A percentile compares a stretch with the other conserved stretches of the same genome.
phyloP scores from a whole-genome alignment of 768 basidiomycete species.

The Cystobasidium ongulense region DNA sequence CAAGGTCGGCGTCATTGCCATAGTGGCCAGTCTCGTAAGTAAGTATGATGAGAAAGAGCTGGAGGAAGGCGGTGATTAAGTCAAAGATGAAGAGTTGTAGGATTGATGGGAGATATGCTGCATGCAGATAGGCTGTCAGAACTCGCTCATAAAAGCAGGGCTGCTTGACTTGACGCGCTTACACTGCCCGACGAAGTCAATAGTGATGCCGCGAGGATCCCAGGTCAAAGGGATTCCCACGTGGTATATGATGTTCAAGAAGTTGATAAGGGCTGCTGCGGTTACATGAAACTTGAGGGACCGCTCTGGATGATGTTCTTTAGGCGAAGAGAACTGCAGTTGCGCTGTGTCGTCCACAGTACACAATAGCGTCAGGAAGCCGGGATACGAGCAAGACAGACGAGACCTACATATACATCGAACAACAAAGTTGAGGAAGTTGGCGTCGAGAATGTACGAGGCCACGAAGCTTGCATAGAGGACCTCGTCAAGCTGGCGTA shows the following conservation, averaged over 20 bases:
- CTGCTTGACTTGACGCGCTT: neutral
- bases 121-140: neutral
- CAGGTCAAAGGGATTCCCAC: neutral
- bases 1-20: slow-evolving; percentile 23
- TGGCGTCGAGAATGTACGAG: slow-evolving; percentile 21
- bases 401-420: slow-evolving; percentile 3
- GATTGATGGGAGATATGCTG: slow-evolving; percentile 8
- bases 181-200: slow-evolving; percentile 29
- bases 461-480: slow-evolving; percentile 9
- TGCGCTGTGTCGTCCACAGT: slow-evolving; percentile 17
- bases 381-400: too few relatives aligned
- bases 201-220: slow-evolving; percentile 15
- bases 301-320: slow-evolving; percentile 22
- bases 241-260: slow-evolving; percentile 17
- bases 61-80: neutral
- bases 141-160: neutral
- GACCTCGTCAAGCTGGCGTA: slow-evolving; percentile 8
- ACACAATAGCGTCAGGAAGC: too few relatives aligned
- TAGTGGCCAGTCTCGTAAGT: slow-evolving; percentile 18
- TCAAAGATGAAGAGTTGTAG: slow-evolving; percentile 12
- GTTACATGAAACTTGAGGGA: slow-evolving; percentile 15
- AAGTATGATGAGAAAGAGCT: slow-evolving; percentile 11
- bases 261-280: neutral
- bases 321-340: slow-evolving; percentile 13
- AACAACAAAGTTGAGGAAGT: slow-evolving; percentile 15